A percentile compares a stretch with the other conserved stretches of the same genome.
Evolutionary conservation across 2,329 filamentous ascomycete genomes (phyloP).

Genomic region (Didymella sp.): DNA sequence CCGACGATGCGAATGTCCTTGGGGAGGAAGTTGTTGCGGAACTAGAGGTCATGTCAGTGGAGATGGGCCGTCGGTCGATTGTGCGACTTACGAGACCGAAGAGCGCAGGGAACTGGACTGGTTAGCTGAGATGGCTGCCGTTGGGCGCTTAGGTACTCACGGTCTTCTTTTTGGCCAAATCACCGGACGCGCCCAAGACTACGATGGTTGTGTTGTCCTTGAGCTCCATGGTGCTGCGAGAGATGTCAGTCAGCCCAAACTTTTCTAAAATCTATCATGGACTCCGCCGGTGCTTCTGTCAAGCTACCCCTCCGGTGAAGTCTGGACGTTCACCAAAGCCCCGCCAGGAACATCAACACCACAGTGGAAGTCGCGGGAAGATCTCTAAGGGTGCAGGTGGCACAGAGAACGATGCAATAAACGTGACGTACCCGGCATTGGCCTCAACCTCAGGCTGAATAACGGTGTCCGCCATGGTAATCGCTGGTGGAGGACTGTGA

Average conservation of each 20-base stretch:
- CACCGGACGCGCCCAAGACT: conserved; percentile 94
- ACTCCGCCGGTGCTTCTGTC: conserved; percentile 21
- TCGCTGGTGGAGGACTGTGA: conserved; percentile 28
- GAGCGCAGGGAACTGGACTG: conserved; percentile 85
- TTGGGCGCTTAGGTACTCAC: conserved; percentile 59
- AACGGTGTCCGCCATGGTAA: conserved; percentile 56
- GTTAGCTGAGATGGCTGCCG: conserved; percentile 29
- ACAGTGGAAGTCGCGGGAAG: background rate
- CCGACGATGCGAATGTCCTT: conserved; percentile 97
- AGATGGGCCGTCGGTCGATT: conserved; percentile 9
- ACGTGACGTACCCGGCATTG: conserved; percentile 56
- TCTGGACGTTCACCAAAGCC: background rate
- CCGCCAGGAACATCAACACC: conserved; percentile 7
- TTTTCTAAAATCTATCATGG: conserved; percentile 1
- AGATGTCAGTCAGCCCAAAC: conserved; percentile 37
- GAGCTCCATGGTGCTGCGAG: conserved; percentile 82
- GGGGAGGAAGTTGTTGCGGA: conserved; percentile 96
- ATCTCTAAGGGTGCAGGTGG: background rate
- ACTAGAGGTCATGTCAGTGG: conserved; percentile 62
- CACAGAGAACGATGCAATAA: background rate
- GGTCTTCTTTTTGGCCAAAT: conserved; percentile 99
- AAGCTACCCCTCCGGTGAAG: conserved; percentile 23
- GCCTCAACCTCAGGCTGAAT: conserved; percentile 55
- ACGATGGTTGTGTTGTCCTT: conserved; percentile 98
- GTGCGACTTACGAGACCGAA: conserved; percentile 85